These are phyloP conservation scores for Clarireedia hainanense DNA, from an alignment of 2,329 filamentous ascomycete genomes.

Conservation along the genomic window DNA sequence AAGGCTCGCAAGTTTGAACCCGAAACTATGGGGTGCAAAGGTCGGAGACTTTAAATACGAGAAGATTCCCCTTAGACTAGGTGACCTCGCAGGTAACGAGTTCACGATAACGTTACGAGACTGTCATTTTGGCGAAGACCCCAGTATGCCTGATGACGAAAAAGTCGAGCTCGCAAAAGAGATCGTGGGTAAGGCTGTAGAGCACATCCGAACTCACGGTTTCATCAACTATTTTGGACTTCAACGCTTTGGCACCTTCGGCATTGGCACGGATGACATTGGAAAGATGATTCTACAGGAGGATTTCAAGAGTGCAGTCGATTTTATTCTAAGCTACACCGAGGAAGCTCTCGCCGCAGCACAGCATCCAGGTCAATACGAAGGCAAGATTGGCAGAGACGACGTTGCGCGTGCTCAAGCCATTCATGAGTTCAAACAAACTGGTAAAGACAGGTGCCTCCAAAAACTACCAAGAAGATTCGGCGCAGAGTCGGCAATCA, in stretches of 20 bases:
- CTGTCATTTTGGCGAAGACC: constrained; percentile 51
- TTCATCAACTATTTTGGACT: constrained; percentile 98
- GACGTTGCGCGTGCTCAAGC: constrained; percentile 73
- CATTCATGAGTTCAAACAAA: constrained; percentile 64
- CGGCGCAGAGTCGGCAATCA: constrained; percentile 68
- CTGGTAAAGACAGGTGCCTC: constrained; percentile 47
- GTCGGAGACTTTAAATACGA: constrained; percentile 79
- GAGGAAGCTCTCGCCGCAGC: constrained; percentile 51
- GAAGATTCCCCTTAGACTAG: constrained; percentile 65
- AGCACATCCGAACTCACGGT: constrained; percentile 62
- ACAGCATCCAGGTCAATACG: constrained; percentile 36
- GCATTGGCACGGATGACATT: constrained; percentile 75
- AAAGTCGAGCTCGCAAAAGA: constrained; percentile 37
- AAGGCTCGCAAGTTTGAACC: constrained; percentile 57
- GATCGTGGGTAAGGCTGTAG: constrained; percentile 51
- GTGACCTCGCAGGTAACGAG: constrained; percentile 81
- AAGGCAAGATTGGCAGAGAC: constrained; percentile 55
- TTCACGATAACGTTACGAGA: constrained; percentile 89
- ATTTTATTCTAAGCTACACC: constrained; percentile 68
- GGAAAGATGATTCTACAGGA: constrained; percentile 77
- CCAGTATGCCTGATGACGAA: constrained; percentile 39
- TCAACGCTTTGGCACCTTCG: constrained; percentile 90
- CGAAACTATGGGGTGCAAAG: constrained; percentile 49
- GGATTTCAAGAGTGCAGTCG: constrained; percentile 73
- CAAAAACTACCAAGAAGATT: constrained; percentile 71